Evolutionary conservation across 225 moss, liverwort and hornwort species (phyloP).

Genomic region (Thuidium tamariscinum): DNA sequence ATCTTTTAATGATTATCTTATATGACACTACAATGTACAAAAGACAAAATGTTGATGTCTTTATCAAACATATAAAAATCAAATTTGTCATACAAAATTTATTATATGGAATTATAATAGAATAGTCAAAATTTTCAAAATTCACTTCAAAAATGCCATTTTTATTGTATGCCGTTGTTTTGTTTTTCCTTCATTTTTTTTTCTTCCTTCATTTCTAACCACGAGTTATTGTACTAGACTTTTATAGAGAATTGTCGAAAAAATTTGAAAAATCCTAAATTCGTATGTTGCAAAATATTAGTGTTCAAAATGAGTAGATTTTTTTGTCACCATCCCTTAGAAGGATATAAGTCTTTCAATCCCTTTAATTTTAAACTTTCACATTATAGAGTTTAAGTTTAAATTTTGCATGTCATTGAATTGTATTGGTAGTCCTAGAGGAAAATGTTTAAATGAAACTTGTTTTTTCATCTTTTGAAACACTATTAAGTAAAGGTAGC

Average conservation of each 20-base stretch:
- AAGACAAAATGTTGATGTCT: no score
- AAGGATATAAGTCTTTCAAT: neutral
- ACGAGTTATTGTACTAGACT: neutral
- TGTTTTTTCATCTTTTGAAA: neutral
- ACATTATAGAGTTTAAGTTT: neutral
- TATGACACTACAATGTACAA: no score
- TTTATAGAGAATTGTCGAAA: neutral
- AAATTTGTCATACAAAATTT: neutral
- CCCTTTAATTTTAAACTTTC: neutral
- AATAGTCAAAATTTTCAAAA: neutral
- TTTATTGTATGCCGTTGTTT: neutral
- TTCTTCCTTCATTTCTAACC: neutral
- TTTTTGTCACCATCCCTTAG: no score
- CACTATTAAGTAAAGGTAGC: neutral
- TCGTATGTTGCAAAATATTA: neutral
- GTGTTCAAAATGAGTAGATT: neutral
- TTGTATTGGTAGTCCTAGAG: accelerated
- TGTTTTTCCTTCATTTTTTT: neutral
- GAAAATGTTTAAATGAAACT: neutral
- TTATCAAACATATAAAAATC: neutral
- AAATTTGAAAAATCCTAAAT: accelerated
- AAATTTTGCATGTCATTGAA: no score
- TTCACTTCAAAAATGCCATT: neutral
- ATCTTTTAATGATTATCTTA: neutral
- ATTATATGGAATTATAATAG: no score